These are phyloP conservation scores for Kazachstania kunashirensis DNA, from an alignment of 805 yeast genomes.

Conservation along the genomic window DNA sequence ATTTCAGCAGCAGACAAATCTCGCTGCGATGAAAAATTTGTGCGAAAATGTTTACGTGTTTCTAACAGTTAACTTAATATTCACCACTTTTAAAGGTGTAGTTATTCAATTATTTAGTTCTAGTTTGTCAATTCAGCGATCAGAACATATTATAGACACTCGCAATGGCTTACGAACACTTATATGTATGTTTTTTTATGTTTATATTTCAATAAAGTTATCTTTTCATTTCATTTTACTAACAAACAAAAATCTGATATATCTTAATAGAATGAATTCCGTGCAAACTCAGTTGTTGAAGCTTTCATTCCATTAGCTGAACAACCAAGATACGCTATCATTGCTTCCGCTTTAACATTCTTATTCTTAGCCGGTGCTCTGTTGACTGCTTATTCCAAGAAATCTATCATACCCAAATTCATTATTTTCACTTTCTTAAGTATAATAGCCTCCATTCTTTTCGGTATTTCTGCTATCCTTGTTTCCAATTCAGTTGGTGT, in stretches of 20 bases:
- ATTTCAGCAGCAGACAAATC: no score
- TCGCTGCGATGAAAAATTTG: no score
- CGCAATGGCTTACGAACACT: conserved; percentile 16
- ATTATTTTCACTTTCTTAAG: conserved; percentile 18
- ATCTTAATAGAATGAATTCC: conserved; percentile 16
- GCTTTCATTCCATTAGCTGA: conserved; percentile 12
- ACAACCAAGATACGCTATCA: conserved; percentile 20
- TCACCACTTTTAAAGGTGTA: no score
- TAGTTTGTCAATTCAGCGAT: no score
- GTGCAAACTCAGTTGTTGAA: conserved; percentile 10
- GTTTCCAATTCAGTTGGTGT: conserved; percentile 38
- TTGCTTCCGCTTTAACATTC: conserved; percentile 14
- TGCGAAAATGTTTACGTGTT: no score
- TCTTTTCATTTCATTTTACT: not conserved
- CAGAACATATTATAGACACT: not conserved
- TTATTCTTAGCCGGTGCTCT: conserved; percentile 15
- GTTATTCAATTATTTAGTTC: no score
- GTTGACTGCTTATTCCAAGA: conserved; percentile 11
- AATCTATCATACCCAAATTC: conserved; percentile 13
- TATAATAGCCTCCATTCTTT: conserved; percentile 28
- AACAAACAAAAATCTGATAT: not conserved
- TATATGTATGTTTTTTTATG: conserved; percentile 17
- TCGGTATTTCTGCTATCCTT: conserved; percentile 35
- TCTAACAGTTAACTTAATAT: no score
- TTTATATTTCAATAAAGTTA: not conserved